phyloP scores from a whole-genome alignment of 352 stramenopile species.

The Globisporangium abappressorium region DNA sequence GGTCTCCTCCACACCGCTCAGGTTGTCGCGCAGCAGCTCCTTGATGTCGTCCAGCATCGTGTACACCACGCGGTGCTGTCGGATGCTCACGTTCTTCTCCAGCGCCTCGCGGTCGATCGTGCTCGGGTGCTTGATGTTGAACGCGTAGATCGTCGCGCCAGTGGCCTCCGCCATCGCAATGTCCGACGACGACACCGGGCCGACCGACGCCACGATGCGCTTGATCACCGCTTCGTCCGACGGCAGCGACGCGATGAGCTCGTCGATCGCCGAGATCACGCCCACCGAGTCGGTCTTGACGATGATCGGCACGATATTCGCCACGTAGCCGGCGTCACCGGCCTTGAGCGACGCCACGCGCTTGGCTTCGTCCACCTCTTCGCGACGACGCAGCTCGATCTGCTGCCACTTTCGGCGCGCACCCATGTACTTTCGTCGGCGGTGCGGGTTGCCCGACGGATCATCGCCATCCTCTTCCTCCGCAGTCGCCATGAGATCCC shows the following conservation, averaged over 20 bases:
- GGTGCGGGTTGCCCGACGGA: conserved; percentile 14
- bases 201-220: conserved; percentile 81
- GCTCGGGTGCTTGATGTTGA: conserved; percentile 82
- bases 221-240: conserved; percentile 71
- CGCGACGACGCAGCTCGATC: conserved; percentile 61
- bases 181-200: conserved; percentile 81
- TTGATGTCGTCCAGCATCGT: conserved; percentile 87
- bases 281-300: conserved; percentile 98
- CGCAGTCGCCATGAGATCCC: conserved; percentile 65
- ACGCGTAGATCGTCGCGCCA: conserved; percentile 82
- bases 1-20: conserved; percentile 58
- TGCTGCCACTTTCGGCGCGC: conserved; percentile 57
- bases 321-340: conserved; percentile 82
- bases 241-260: conserved; percentile 75
- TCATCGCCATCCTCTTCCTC: conserved; percentile 53
- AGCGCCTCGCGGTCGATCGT: conserved; percentile 79
- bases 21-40: conserved; percentile 65
- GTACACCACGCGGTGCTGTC: conserved; percentile 85
- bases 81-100: conserved; percentile 72
- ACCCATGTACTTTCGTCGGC: conserved; percentile 53
- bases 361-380: conserved; percentile 66
- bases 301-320: conserved; percentile 95
- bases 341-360: conserved; percentile 64
- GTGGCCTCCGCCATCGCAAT: conserved; percentile 80
- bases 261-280: conserved; percentile 92